Conservation (phyloP, 148 eudicot species). For the Oxyria digyna region DNA sequence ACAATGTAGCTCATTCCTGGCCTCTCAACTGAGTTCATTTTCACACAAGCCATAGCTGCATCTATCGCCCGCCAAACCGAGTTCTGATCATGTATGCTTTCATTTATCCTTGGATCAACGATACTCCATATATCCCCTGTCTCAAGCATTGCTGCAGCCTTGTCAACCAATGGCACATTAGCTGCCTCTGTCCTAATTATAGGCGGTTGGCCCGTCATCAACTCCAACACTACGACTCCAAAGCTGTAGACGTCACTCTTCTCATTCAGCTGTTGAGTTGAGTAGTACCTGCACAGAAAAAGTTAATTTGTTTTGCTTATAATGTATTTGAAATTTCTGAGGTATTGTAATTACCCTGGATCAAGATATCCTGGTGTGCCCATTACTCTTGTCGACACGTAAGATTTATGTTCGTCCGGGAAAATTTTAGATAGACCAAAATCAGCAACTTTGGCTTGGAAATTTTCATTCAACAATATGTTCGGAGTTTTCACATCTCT, state of each 20-base stretch:
- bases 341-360: not conserved
- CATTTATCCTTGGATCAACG: conserved; percentile 3
- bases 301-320: not conserved
- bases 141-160: conserved; percentile 5
- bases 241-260: conserved; percentile 9
- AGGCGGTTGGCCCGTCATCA: conserved; percentile 3
- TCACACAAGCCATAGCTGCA: conserved; percentile 10
- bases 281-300: not conserved
- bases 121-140: conserved; percentile 6
- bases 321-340: not conserved
- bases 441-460: conserved; percentile 32
- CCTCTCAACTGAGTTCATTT: not conserved
- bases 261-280: conserved; percentile 11
- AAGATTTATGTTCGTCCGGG: conserved; percentile 13
- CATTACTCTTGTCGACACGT: conserved; percentile 18
- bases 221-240: conserved; percentile 5
- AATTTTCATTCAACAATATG: conserved; percentile 24
- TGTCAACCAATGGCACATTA: not conserved
- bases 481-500: conserved; percentile 37
- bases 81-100: conserved; percentile 6
- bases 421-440: conserved; percentile 25
- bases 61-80: conserved; percentile 10
- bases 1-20: conserved; percentile 17
- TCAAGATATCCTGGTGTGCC: conserved; percentile 15
- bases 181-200: not conserved